A percentile compares a stretch with the other conserved stretches of the same genome.
Evolutionary conservation across 1,139 yeast species (phyloP).

Genomic region (Saccharomyces uvarum): DNA sequence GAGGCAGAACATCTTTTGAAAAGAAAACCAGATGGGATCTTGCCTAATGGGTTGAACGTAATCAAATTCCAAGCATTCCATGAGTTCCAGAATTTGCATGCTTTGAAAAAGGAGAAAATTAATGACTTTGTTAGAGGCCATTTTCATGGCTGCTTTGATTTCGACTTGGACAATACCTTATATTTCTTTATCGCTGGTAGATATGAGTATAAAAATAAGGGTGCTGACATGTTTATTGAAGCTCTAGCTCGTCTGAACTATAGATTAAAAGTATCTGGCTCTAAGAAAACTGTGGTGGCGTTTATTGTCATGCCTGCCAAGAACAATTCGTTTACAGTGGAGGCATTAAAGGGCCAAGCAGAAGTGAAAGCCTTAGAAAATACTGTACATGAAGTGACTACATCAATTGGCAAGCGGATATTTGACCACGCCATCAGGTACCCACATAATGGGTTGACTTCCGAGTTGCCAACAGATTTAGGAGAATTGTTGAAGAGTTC

Average conservation of each 20-base stretch:
- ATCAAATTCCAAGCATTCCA: conserved; percentile 94
- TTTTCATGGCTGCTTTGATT: conserved; percentile 91
- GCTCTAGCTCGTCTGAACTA: conserved; percentile 86
- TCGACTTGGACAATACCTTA: conserved; percentile 83
- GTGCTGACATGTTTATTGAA: conserved; percentile 90
- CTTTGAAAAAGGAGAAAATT: conserved; percentile 79
- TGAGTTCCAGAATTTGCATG: conserved; percentile 93
- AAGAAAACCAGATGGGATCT: conserved; percentile 91
- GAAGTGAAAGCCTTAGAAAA: conserved; percentile 83
- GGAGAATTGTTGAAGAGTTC: conserved; percentile 81
- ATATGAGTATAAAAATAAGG: conserved; percentile 91
- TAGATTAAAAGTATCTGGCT: conserved; percentile 66
- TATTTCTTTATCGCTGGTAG: conserved; percentile 95
- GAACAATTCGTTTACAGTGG: conserved; percentile 87
- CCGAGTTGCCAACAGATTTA: conserved; percentile 49
- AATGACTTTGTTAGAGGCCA: conserved; percentile 93
- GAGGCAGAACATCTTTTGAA: conserved; percentile 87
- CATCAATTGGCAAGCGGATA: conserved; percentile 75
- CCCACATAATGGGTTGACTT: conserved; percentile 45
- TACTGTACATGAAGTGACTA: conserved; percentile 85
- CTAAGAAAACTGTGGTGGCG: conserved; percentile 91
- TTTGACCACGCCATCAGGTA: conserved; percentile 84
- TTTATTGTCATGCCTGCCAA: conserved; percentile 96
- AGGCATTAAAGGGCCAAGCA: conserved; percentile 94
- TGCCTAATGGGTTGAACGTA: conserved; percentile 91